Conservation (phyloP, 345 rosid genomes). For the Melaleuca alternifolia region DNA sequence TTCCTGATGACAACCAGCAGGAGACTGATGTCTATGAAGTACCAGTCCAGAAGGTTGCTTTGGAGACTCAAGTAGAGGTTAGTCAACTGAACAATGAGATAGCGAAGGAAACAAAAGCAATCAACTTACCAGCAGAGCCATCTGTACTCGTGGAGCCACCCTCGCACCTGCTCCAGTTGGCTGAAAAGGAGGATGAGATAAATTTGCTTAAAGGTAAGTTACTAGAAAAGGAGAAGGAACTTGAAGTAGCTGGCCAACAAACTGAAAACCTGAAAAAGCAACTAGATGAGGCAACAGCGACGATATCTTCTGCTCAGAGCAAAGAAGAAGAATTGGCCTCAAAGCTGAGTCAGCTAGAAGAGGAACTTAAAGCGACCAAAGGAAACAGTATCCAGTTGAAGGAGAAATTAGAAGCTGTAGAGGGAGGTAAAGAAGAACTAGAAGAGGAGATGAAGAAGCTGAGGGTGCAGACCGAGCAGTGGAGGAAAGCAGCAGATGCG, state of each 20-base stretch:
- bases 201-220: slow-evolving; percentile 38
- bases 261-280: slow-evolving; percentile 50
- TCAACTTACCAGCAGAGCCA: slow-evolving; percentile 6
- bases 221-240: slow-evolving; percentile 50
- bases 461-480: slow-evolving; percentile 84
- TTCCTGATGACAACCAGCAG: slow-evolving; percentile 21
- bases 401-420: slow-evolving; percentile 40
- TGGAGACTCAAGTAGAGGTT: slow-evolving; percentile 7
- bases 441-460: slow-evolving; percentile 82
- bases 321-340: slow-evolving; percentile 39
- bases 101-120: slow-evolving; percentile 11
- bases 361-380: slow-evolving; percentile 58
- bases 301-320: slow-evolving; percentile 22
- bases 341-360: slow-evolving; percentile 30
- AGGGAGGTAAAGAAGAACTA: slow-evolving; percentile 44
- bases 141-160: slow-evolving; percentile 16
- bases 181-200: slow-evolving; percentile 45
- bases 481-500: slow-evolving; percentile 95
- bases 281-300: slow-evolving; percentile 29
- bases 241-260: slow-evolving; percentile 27
- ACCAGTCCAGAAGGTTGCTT: slow-evolving; percentile 27
- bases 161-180: slow-evolving; percentile 20
- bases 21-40: slow-evolving; percentile 79
- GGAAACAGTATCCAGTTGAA: slow-evolving; percentile 26
- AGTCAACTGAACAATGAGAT: background rate